Percentiles rank a stretch among this genome's conserved stretches.
phyloP scores from a whole-genome alignment of 129 eudicot species.

The Tagetes patula region DNA sequence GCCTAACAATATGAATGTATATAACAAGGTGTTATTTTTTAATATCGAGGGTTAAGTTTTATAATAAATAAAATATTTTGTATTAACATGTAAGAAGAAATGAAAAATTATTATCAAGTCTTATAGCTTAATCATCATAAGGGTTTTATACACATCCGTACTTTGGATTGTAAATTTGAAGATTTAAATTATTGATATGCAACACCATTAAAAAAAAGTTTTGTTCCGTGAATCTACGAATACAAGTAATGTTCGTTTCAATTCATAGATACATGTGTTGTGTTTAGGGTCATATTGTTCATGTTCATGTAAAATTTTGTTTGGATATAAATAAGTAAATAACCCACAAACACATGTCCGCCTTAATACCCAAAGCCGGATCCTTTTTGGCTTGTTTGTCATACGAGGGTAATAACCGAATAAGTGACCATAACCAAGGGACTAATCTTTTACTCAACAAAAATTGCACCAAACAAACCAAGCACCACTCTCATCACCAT shows the following conservation, averaged over 20 bases:
- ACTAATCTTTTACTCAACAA: neutral
- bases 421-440: neutral
- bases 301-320: neutral
- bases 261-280: neutral
- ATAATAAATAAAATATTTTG: neutral
- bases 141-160: neutral
- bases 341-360: neutral
- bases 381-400: too few species aligned
- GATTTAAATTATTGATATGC: neutral
- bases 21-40: too few species aligned
- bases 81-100: neutral
- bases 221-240: neutral
- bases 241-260: neutral
- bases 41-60: too few species aligned
- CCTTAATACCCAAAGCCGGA: neutral
- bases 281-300: neutral
- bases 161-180: neutral
- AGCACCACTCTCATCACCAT: conserved; percentile 19
- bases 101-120: neutral
- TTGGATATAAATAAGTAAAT: neutral
- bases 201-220: neutral
- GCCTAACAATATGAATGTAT: too few species aligned
- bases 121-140: neutral
- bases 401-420: neutral
- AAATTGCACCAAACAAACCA: neutral